A percentile compares a stretch with the other conserved stretches of the same genome.
phyloP scores from a whole-genome alignment of 208 protist species.

The Vickermania ingenoplastis region DNA sequence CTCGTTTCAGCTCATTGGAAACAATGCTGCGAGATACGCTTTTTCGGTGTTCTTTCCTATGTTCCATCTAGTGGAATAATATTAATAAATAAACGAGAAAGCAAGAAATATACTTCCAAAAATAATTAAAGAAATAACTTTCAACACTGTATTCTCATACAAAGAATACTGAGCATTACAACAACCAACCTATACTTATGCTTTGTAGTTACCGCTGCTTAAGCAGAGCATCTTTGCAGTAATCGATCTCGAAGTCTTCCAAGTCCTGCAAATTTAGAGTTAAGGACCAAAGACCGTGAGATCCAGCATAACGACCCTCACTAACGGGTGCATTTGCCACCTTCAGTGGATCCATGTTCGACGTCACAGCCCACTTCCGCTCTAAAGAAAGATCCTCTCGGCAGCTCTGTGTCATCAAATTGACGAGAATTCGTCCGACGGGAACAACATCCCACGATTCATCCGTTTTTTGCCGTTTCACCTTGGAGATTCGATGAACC shows the following conservation, averaged over 20 bases:
- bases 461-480: slow-evolving; percentile 62
- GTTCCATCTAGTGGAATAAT: too few relatives aligned
- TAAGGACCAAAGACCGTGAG: slow-evolving; percentile 84
- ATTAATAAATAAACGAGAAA: too few relatives aligned
- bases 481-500: slow-evolving; percentile 61
- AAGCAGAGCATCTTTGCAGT: slow-evolving; percentile 83
- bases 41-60: neutral
- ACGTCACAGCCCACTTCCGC: slow-evolving; percentile 84
- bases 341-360: slow-evolving; percentile 69
- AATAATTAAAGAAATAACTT: too few relatives aligned
- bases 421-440: slow-evolving; percentile 80
- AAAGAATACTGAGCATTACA: too few relatives aligned
- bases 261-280: slow-evolving; percentile 87
- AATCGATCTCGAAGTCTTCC: slow-evolving; percentile 88
- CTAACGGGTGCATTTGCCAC: slow-evolving; percentile 73
- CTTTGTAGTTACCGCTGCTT: slow-evolving; percentile 47
- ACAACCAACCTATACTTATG: too few relatives aligned
- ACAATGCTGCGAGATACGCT: neutral
- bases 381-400: slow-evolving; percentile 70
- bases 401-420: slow-evolving; percentile 76
- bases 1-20: neutral
- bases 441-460: slow-evolving; percentile 83
- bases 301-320: slow-evolving; percentile 62
- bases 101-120: too few relatives aligned
- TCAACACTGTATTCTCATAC: too few relatives aligned